A percentile compares a stretch with the other conserved stretches of the same genome.
phyloP scores from a whole-genome alignment of 495 filamentous ascomycete species.

The Talaromyces borbonicus region DNA sequence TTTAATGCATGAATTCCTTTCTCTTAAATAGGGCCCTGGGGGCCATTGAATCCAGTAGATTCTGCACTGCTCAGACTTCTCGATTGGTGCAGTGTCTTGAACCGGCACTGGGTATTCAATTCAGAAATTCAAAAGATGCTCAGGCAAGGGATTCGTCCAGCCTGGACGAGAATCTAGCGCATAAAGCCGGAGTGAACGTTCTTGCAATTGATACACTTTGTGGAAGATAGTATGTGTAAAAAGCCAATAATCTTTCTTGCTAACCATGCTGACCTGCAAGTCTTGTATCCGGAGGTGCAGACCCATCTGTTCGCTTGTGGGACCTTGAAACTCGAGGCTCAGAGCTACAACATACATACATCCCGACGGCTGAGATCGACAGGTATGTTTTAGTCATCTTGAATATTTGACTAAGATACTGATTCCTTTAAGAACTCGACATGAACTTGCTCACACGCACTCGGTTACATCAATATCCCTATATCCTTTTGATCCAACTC shows the following conservation, averaged over 20 bases:
- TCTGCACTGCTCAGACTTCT: slow-evolving; percentile 54
- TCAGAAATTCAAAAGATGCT: slow-evolving; percentile 47
- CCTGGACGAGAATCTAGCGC: slow-evolving; percentile 42
- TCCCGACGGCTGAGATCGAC: slow-evolving; percentile 35
- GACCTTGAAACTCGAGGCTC: slow-evolving; percentile 53
- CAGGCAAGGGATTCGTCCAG: slow-evolving; percentile 9
- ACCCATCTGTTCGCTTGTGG: slow-evolving; percentile 73
- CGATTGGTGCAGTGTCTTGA: slow-evolving; percentile 51
- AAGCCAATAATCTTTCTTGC: not conserved
- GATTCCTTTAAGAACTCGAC: slow-evolving; percentile 15
- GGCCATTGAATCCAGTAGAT: slow-evolving; percentile 44
- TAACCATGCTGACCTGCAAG: slow-evolving; percentile 28
- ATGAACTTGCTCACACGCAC: slow-evolving; percentile 52
- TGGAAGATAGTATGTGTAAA: slow-evolving; percentile 53
- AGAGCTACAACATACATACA: slow-evolving; percentile 37
- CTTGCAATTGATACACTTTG: slow-evolving; percentile 69
- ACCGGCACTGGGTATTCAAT: slow-evolving; percentile 52
- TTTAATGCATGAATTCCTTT: slow-evolving; percentile 69
- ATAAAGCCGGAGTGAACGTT: slow-evolving; percentile 66
- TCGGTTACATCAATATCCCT: slow-evolving; percentile 79
- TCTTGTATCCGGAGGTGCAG: slow-evolving; percentile 73
- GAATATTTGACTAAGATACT: slow-evolving; percentile 6
- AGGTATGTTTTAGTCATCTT: slow-evolving; percentile 19
- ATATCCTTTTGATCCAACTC: slow-evolving; percentile 72
- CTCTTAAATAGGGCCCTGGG: slow-evolving; percentile 65